Percentiles rank a stretch among this genome's conserved stretches.
Conservation (phyloP, 257 asterid genomes). For the Solanum megistacrolobum region DNA sequence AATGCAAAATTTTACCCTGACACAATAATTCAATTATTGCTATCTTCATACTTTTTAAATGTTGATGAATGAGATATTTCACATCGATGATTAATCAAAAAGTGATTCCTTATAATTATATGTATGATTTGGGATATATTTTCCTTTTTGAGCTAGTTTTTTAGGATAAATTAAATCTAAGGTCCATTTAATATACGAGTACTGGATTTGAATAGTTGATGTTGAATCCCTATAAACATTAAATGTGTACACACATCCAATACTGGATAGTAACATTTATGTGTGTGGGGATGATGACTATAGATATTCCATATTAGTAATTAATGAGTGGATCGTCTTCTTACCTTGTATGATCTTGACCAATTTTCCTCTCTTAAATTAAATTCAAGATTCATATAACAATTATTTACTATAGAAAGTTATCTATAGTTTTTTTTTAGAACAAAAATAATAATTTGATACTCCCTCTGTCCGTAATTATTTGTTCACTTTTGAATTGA, state of each 20-base stretch:
- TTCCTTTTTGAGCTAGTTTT: neutral
- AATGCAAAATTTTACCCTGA: neutral
- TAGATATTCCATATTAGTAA: neutral
- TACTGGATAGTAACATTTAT: neutral
- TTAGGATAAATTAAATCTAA: no score
- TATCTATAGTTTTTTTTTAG: no score
- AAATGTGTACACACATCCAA: neutral
- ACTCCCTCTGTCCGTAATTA: no score
- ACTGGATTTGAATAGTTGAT: no score
- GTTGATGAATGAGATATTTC: neutral
- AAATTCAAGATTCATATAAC: neutral
- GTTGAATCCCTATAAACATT: no score
- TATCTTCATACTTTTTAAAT: neutral
- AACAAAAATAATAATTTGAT: no score
- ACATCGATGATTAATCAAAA: neutral
- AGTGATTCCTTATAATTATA: neutral
- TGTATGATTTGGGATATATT: neutral
- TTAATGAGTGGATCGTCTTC: neutral
- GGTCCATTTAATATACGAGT: no score
- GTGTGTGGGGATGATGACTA: neutral
- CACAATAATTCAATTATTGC: neutral
- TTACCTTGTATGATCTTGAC: neutral
- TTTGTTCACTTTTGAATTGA: no score
- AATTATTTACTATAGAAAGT: neutral
- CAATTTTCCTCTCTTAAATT: neutral